Evolutionary conservation across 345 rosid species (phyloP).

Genomic region (Cardiospermum halicacabum): DNA sequence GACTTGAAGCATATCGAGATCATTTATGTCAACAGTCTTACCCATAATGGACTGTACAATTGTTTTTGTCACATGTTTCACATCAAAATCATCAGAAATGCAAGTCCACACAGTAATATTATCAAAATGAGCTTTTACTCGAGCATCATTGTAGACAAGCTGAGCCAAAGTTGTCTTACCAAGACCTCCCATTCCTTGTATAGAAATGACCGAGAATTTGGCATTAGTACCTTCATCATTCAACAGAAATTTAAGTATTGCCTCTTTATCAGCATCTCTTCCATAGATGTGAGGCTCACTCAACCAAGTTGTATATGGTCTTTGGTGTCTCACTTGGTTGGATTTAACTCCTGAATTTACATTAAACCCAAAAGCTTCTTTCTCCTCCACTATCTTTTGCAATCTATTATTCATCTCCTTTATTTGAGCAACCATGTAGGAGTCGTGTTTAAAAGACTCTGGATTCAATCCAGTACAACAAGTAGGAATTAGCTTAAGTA

Average conservation of each 20-base stretch:
- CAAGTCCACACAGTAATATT: conserved; percentile 14
- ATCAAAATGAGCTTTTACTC: conserved; percentile 5
- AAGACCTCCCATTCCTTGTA: conserved; percentile 19
- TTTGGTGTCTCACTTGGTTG: background rate
- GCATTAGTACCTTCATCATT: background rate
- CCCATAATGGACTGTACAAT: background rate
- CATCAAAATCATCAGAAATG: conserved; percentile 11
- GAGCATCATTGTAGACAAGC: conserved; percentile 18
- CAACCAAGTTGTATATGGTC: conserved; percentile 9
- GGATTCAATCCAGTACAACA: background rate
- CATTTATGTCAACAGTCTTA: background rate
- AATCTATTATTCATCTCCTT: conserved; percentile 9
- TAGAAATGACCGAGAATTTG: conserved; percentile 12
- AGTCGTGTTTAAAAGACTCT: background rate
- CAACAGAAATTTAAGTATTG: conserved; percentile 4
- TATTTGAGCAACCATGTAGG: background rate
- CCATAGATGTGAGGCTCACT: conserved; percentile 16
- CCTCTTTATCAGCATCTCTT: conserved; percentile 17
- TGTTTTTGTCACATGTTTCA: background rate
- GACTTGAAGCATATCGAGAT: conserved; percentile 17
- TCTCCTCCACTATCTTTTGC: background rate
- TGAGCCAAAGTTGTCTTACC: conserved; percentile 26
- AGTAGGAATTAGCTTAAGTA: background rate
- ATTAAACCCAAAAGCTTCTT: background rate
- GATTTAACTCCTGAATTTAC: background rate